Evolutionary conservation across 257 asterid genomes (phyloP).

Genomic region (Linderniella brevidens): DNA sequence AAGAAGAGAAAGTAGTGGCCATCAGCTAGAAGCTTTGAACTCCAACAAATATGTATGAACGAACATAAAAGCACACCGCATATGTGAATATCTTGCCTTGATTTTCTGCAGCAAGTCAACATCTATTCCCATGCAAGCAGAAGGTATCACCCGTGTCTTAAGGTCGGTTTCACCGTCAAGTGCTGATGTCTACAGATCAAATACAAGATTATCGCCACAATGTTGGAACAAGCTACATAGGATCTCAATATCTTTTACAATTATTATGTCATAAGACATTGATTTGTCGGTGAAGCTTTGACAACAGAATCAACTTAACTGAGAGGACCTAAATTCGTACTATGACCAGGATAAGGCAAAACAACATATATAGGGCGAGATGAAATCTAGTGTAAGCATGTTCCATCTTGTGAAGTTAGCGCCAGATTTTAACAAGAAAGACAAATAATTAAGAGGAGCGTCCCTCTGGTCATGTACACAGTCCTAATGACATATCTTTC

Average conservation of each 20-base stretch:
- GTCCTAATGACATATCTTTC: too few relatives aligned
- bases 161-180: conserved; percentile 98
- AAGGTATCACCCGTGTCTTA: conserved; percentile 79
- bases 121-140: conserved; percentile 96
- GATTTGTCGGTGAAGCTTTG: too few relatives aligned
- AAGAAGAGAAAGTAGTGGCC: conserved; percentile 2
- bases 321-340: too few relatives aligned
- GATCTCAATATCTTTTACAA: not conserved
- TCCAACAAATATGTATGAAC: too few relatives aligned
- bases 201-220: conserved; percentile 8
- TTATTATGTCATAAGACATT: not conserved
- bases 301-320: too few relatives aligned
- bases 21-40: too few relatives aligned
- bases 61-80: conserved; percentile 8
- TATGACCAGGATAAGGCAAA: too few relatives aligned
- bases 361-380: too few relatives aligned
- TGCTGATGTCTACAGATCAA: conserved; percentile 65
- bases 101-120: conserved; percentile 75
- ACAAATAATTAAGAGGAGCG: conserved; percentile 2
- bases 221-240: conserved; percentile 4
- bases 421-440: conserved; percentile 6
- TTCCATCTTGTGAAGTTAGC: not conserved
- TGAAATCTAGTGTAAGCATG: too few relatives aligned
- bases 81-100: conserved; percentile 34
- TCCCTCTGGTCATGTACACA: conserved; percentile 1